Evolutionary conservation across 768 basidiomycete species (phyloP).

Genomic region (Inosperma sp.): DNA sequence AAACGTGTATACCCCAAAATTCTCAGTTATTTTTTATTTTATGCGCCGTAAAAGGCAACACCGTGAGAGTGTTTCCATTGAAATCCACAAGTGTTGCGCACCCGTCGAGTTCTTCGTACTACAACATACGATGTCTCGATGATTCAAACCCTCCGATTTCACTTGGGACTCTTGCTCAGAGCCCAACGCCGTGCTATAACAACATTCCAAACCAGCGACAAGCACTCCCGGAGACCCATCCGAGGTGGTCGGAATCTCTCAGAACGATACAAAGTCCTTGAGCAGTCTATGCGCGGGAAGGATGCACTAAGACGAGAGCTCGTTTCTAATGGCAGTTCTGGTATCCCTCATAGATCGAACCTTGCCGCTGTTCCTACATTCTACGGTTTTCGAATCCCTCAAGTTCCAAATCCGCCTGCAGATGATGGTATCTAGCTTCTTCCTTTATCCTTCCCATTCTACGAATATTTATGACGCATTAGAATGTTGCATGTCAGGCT

Average conservation of each 20-base stretch:
- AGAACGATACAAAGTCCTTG: constrained; percentile 51
- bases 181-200: constrained; percentile 15
- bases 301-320: constrained; percentile 31
- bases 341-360: not conserved
- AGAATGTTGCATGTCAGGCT: constrained; percentile 97
- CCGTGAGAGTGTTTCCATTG: no score
- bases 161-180: constrained; percentile 3
- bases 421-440: constrained; percentile 49
- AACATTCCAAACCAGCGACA: constrained; percentile 9
- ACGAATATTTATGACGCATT: not conserved
- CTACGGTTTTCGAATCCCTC: constrained; percentile 54
- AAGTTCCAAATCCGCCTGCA: constrained; percentile 56
- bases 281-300: constrained; percentile 47
- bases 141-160: not conserved
- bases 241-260: constrained; percentile 59
- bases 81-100: no score
- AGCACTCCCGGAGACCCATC: constrained; percentile 16
- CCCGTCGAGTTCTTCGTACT: constrained; percentile 1
- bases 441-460: not conserved
- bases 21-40: no score
- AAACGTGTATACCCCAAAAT: no score
- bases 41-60: no score
- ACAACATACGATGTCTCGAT: not conserved
- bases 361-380: constrained; percentile 32
- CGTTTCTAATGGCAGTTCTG: not conserved